phyloP scores from a whole-genome alignment of 2,329 filamentous ascomycete genomes.

The Plectosphaerella plurivora region DNA sequence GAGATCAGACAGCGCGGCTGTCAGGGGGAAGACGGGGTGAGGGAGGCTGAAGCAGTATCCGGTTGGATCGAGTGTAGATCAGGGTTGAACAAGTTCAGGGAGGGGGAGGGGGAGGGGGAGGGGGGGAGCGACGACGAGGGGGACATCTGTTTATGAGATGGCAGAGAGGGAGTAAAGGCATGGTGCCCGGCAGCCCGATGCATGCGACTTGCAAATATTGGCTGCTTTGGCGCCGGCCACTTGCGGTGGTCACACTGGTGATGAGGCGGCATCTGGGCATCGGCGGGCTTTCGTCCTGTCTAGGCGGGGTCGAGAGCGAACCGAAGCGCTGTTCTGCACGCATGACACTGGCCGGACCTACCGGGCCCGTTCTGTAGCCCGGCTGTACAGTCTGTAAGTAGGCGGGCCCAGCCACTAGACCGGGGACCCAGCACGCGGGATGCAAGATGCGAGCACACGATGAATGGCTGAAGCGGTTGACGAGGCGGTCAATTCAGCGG shows the following conservation, averaged over 20 bases:
- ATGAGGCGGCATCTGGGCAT: neutral
- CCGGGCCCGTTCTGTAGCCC: neutral
- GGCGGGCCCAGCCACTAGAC: neutral
- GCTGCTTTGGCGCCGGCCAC: neutral
- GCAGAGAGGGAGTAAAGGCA: neutral
- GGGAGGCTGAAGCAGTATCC: slow-evolving; percentile 24
- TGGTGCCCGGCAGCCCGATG: neutral
- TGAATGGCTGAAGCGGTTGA: too few species aligned
- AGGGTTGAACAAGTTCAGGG: neutral
- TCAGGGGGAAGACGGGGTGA: slow-evolving; percentile 15
- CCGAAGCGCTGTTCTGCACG: neutral
- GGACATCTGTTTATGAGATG: neutral
- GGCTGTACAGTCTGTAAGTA: too few species aligned
- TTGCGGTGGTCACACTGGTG: neutral
- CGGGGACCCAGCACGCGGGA: too few species aligned
- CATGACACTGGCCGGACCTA: neutral
- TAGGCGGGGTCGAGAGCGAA: neutral
- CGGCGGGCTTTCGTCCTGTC: neutral
- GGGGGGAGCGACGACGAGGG: neutral
- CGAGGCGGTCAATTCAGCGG: too few species aligned
- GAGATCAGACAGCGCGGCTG: slow-evolving; percentile 27
- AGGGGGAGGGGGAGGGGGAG: neutral
- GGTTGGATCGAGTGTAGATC: neutral
- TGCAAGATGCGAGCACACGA: too few species aligned
- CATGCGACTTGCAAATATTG: neutral